Base-by-base conservation (phyloP, 2,329 filamentous ascomycete genomes). In the Diaporthe caulivora region DNA sequence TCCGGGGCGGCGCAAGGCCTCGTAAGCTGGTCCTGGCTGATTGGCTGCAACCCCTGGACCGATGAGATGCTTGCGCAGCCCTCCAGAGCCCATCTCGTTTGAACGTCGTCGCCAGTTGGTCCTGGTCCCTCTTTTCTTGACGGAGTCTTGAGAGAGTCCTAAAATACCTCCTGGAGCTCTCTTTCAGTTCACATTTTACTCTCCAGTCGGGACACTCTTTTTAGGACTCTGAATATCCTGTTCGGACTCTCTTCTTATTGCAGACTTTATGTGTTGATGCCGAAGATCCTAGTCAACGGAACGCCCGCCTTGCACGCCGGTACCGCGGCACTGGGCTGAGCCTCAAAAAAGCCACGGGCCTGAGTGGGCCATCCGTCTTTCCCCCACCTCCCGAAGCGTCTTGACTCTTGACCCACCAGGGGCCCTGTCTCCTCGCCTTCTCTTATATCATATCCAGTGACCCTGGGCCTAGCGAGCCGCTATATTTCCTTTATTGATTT, bases 1-100 rank as follows among this genome's bases (percentile, higher is more conserved):
- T 75, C 73, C 73, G 73, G 67, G 40, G 71, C 73, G 72, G 71
- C 69, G 58, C 73, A 72, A 77, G 78, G 78, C 79, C 77, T 80
- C 79, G 79, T 80, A 77, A 80, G 79, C 79, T 80, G 74, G 74
- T 76, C 71, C 73, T 62, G 60, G 65, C 71, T 79, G 69, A 79
- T 80, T 80, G 79, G 79, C 67, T 37, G 55, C 44, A 6, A 70
- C 51, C 64, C 76, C 71, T 49, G 53, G 55, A 58, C 68, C 10
- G 26, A 42, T 51, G 49, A 53, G 47, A 72, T 74, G 77, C 75
- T 75, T 74, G 72, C 67, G 74, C 51, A 74, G 68, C 65, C 51
- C 51, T 70, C 42, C 44, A 58, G 68, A 49, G 67, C n/a, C 67
- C 53, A 31, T 70, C 42, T 53, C n/a, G 42, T 49, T 70, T 70